Percentiles rank a stretch among this genome's conserved stretches.
These are phyloP conservation scores for Ceriops zippeliana DNA, from an alignment of 345 rosid genomes.

Conservation along the genomic window DNA sequence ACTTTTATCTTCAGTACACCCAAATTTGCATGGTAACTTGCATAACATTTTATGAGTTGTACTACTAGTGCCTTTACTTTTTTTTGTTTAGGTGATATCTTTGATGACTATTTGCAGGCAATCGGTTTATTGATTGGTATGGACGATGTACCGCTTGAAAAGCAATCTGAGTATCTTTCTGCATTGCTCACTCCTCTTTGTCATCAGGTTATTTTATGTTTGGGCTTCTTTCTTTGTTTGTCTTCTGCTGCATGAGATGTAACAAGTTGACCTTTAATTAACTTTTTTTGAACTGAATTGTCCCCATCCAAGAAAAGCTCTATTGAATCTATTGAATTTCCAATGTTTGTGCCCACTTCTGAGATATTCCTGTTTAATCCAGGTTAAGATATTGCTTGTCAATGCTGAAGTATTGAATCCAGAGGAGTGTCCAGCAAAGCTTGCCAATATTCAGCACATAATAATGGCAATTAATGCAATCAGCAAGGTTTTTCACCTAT, in stretches of 20 bases:
- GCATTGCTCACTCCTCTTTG: constrained; percentile 84
- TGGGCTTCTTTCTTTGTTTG: neutral
- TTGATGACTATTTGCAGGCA: constrained; percentile 45
- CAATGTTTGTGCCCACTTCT: constrained; percentile 4
- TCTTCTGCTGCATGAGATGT: constrained; percentile 9
- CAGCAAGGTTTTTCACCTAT: constrained; percentile 70
- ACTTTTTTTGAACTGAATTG: too few species aligned
- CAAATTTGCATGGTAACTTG: neutral
- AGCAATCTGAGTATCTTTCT: constrained; percentile 86
- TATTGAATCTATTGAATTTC: neutral
- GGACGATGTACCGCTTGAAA: constrained; percentile 79
- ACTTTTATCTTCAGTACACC: neutral
- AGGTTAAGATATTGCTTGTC: constrained; percentile 64
- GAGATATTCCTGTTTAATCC: constrained; percentile 26
- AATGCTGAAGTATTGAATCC: constrained; percentile 45
- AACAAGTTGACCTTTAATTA: neutral
- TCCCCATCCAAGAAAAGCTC: too few species aligned
- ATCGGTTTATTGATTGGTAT: constrained; percentile 87
- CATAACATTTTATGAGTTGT: neutral
- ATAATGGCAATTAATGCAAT: constrained; percentile 88
- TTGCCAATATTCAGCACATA: constrained; percentile 63
- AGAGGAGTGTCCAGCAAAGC: constrained; percentile 53
- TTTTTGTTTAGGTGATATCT: neutral
- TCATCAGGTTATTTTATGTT: constrained; percentile 59
- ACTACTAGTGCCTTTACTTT: neutral